These are phyloP conservation scores for Tilletia caries DNA, from an alignment of 1,284 basidiomycete species.

Conservation along the genomic window DNA sequence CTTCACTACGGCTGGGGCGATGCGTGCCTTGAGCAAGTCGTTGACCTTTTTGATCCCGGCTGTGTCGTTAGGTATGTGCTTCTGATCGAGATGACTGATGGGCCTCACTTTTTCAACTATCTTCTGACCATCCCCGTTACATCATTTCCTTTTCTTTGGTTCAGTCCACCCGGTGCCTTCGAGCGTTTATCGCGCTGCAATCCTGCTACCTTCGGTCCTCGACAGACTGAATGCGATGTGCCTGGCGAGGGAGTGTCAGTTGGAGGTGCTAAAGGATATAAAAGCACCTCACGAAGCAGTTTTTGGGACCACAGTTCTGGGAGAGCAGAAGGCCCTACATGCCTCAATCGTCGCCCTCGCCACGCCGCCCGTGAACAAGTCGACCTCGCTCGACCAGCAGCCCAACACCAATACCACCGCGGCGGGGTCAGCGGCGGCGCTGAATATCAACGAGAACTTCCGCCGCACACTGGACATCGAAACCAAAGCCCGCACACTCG, in stretches of 20 bases:
- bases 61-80: neutral
- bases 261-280: constrained; percentile 27
- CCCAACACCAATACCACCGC: neutral
- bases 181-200: constrained; percentile 4
- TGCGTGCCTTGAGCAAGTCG: neutral
- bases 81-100: no score
- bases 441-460: neutral
- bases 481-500: neutral
- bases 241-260: constrained; percentile 24
- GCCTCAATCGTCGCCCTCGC: neutral
- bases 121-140: no score
- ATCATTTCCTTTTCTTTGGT: neutral
- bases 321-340: neutral
- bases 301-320: neutral
- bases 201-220: constrained; percentile 35
- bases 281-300: constrained; percentile 26
- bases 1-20: neutral
- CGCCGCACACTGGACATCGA: neutral
- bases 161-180: constrained; percentile 20
- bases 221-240: constrained; percentile 28
- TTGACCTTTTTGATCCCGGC: constrained; percentile 12
- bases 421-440: neutral
- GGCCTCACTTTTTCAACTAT: no score
- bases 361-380: neutral
- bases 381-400: neutral